A percentile compares a stretch with the other conserved stretches of the same genome.
phyloP scores from a whole-genome alignment of 176 grass and related monocot species.

The Zoysia japonica region DNA sequence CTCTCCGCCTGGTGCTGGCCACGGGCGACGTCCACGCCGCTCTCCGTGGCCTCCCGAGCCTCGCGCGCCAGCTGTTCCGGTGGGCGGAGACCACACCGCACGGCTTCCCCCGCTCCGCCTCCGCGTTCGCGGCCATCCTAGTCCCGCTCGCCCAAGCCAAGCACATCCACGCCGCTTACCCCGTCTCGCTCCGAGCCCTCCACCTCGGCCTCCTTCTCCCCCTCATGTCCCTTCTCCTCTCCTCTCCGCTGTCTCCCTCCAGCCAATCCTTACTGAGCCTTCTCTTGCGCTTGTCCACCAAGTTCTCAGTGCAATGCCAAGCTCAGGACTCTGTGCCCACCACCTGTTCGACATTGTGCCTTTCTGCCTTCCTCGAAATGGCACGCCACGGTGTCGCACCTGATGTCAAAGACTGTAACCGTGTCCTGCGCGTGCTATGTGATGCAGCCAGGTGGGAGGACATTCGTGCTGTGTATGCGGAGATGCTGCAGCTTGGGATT shows the following conservation, averaged over 20 bases:
- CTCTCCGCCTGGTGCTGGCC: conserved; percentile 50
- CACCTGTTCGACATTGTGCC: conserved; percentile 51
- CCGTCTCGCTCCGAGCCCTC: conserved; percentile 55
- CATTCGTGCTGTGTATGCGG: conserved; percentile 22
- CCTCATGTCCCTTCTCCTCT: conserved; percentile 46
- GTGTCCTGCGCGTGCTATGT: conserved; percentile 47
- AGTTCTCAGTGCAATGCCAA: conserved; percentile 29
- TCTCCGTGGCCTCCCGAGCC: conserved; percentile 43
- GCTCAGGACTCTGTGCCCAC: not conserved
- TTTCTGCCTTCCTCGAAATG: conserved; percentile 57
- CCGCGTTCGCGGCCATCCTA: conserved; percentile 65
- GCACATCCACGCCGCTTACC: conserved; percentile 44
- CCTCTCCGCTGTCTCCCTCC: not conserved
- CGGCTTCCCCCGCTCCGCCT: conserved; percentile 57
- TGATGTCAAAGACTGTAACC: conserved; percentile 55
- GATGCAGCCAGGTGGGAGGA: conserved; percentile 44
- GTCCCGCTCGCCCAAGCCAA: conserved; percentile 49
- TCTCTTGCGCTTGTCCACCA: conserved; percentile 51
- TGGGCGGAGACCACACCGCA: conserved; percentile 71
- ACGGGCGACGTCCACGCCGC: conserved; percentile 49
- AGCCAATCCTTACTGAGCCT: conserved; percentile 35
- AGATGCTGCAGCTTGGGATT: conserved; percentile 46
- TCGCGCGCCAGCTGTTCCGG: conserved; percentile 68
- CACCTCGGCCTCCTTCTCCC: conserved; percentile 58
- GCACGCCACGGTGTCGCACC: conserved; percentile 36